These are phyloP conservation scores for Cicer pinnatifidum DNA, from an alignment of 306 rosid species.

Conservation along the genomic window DNA sequence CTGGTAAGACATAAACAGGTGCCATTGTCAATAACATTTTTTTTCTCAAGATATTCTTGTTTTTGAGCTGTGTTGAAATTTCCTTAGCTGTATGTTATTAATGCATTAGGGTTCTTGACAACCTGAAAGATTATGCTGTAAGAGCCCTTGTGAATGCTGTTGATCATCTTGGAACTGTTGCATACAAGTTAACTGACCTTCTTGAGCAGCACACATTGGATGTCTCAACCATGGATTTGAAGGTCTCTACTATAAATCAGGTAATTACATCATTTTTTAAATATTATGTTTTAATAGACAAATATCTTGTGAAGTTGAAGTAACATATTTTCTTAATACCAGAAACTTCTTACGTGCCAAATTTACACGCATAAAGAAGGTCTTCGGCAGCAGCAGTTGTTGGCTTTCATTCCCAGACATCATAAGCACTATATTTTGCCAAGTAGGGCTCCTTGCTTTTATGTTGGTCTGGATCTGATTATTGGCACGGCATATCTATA, in stretches of 20 bases:
- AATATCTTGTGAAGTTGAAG: constrained; percentile 42
- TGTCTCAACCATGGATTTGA: constrained; percentile 78
- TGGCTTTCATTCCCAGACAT: constrained; percentile 91
- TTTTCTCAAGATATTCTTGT: constrained; percentile 17
- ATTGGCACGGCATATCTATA: constrained; percentile 30
- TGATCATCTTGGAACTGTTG: constrained; percentile 99
- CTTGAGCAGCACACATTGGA: constrained; percentile 85
- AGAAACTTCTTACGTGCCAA: constrained; percentile 88
- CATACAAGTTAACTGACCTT: constrained; percentile 91
- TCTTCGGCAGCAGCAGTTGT: constrained; percentile 84
- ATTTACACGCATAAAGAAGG: constrained; percentile 82
- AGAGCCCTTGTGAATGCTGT: constrained; percentile 96
- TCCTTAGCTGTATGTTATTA: constrained; percentile 20
- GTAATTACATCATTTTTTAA: constrained; percentile 47
- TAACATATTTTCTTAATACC: constrained; percentile 44
- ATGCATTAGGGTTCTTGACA: constrained; percentile 79
- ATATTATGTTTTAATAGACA: constrained; percentile 16
- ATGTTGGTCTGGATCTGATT: constrained; percentile 45
- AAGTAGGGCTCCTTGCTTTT: constrained; percentile 58
- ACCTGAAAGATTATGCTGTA: constrained; percentile 91
- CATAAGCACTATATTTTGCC: constrained; percentile 97
- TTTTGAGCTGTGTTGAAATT: constrained; percentile 28
- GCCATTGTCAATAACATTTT: constrained; percentile 33
- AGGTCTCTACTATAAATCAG: constrained; percentile 79
- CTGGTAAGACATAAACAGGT: neutral